phyloP scores from a whole-genome alignment of 495 filamentous ascomycete species.

The Neurospora discreta region DNA sequence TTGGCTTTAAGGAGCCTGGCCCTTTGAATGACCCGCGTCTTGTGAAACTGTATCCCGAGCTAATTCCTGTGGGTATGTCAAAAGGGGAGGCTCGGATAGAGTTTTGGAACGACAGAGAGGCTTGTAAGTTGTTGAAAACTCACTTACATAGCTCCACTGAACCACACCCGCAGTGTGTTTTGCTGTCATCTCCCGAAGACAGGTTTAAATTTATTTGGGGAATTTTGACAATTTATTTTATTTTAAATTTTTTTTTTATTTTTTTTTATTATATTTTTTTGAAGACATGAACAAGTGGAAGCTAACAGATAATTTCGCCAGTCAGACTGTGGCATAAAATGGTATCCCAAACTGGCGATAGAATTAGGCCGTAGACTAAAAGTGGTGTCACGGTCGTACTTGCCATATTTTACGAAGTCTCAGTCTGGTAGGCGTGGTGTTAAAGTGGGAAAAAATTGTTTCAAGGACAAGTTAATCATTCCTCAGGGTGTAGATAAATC shows the following conservation, averaged over 20 bases:
- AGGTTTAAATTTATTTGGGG: too few species aligned
- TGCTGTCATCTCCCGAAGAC: background rate
- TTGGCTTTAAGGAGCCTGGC: background rate
- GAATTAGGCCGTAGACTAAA: background rate
- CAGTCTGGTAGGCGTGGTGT: background rate
- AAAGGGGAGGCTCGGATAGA: background rate
- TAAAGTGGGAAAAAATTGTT: background rate
- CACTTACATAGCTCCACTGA: background rate
- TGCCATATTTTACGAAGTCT: background rate
- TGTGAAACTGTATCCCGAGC: background rate
- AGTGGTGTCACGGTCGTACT: background rate
- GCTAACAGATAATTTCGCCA: background rate
- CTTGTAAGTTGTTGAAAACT: background rate
- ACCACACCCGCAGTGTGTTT: background rate
- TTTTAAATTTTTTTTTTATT: too few species aligned
- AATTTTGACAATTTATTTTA: too few species aligned
- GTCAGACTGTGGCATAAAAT: background rate
- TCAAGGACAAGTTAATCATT: too few species aligned
- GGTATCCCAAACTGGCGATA: background rate
- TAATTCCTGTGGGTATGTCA: background rate
- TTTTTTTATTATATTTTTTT: too few species aligned
- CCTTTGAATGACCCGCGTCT: fast-evolving
- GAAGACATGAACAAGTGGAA: background rate
- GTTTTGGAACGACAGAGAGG: background rate
- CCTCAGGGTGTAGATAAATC: too few species aligned